Percentiles rank a stretch among this genome's conserved stretches.
Conservation (phyloP, 768 basidiomycete genomes). For the Hirschioporus abietinus region DNA sequence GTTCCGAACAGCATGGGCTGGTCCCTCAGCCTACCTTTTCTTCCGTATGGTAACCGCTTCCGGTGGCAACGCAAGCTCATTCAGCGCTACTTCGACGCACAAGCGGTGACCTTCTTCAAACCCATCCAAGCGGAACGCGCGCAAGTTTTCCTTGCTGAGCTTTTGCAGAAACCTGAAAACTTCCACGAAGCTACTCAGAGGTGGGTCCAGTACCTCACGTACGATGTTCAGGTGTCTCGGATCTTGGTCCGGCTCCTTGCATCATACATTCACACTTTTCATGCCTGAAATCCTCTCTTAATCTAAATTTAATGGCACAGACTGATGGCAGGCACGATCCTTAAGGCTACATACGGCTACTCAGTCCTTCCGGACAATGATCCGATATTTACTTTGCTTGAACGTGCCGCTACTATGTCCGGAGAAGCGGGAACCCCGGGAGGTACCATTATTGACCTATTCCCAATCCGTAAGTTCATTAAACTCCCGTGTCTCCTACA, state of each 20-base stretch:
- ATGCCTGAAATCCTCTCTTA: too few relatives aligned
- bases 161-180: neutral
- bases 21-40: neutral
- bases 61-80: neutral
- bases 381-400: slow-evolving; percentile 23
- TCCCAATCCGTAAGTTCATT: slow-evolving; percentile 23
- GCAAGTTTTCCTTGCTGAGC: neutral
- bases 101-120: neutral
- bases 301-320: slow-evolving; percentile 12
- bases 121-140: neutral
- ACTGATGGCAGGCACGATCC: slow-evolving; percentile 24
- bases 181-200: neutral
- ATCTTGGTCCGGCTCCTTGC: too few relatives aligned
- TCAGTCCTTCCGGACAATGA: slow-evolving; percentile 24
- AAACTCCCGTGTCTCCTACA: neutral
- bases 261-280: slow-evolving; percentile 1
- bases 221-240: neutral
- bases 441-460: slow-evolving; percentile 28
- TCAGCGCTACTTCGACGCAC: neutral
- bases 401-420: slow-evolving; percentile 19
- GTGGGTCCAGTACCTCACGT: too few relatives aligned
- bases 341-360: slow-evolving; percentile 29
- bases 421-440: slow-evolving; percentile 20
- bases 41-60: neutral
- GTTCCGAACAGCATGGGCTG: slow-evolving; percentile 9